Conservation (phyloP, 176 grass and related monocot species). For the Alopecurus myosuroides region DNA sequence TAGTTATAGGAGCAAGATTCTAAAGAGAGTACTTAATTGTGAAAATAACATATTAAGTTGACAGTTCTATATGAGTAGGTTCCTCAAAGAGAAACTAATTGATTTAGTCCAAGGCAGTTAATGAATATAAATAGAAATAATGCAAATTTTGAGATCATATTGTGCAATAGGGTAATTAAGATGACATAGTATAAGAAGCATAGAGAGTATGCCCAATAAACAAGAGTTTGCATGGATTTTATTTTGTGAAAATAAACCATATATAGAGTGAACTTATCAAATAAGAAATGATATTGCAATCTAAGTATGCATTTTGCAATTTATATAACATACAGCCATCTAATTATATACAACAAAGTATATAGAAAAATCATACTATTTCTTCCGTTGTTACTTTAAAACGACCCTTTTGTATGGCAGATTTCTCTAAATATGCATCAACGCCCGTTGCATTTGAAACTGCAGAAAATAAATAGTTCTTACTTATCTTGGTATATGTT, state of each 20-base stretch:
- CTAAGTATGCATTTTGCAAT: neutral
- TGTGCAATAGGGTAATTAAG: neutral
- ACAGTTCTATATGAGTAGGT: neutral
- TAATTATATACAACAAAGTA: neutral
- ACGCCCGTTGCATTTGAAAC: conserved; percentile 35
- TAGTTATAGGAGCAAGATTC: neutral
- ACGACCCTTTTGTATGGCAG: conserved; percentile 47
- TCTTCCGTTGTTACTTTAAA: conserved; percentile 58
- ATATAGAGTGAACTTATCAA: no score
- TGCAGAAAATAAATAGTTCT: neutral
- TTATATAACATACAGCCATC: neutral
- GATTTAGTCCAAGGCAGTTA: neutral
- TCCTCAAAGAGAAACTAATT: neutral
- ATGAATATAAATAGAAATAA: neutral
- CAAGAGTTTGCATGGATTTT: neutral
- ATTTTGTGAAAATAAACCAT: no score
- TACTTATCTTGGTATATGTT: neutral
- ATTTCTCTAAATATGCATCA: conserved; percentile 43
- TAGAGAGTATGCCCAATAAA: neutral
- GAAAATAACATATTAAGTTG: neutral
- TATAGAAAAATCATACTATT: conserved; percentile 32
- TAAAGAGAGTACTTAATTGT: neutral
- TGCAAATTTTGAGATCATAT: neutral
- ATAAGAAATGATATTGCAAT: neutral
- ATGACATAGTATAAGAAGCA: neutral